Percentiles rank a stretch among this genome's conserved stretches.
Conservation (phyloP, 2,329 filamentous ascomycete species). For the Calonectria hawksworthii region DNA sequence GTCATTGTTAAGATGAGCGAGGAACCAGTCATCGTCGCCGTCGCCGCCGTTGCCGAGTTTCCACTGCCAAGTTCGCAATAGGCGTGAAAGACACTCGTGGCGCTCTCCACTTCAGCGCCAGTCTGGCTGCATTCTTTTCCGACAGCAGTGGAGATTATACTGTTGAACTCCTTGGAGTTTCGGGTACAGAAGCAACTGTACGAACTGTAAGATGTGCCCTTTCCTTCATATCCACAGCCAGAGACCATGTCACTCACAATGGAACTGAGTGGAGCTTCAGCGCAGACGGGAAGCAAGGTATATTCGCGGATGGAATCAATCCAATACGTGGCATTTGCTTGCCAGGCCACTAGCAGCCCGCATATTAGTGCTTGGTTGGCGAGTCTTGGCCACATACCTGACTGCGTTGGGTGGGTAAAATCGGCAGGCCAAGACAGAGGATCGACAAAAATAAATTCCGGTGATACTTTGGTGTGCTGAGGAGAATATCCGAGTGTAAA, state of each 20-base stretch:
- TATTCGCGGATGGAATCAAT: not conserved
- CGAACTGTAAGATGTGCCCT: not conserved
- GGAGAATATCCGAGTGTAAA: not conserved
- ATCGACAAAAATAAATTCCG: not conserved
- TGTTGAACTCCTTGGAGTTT: not conserved
- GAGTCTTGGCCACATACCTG: not conserved
- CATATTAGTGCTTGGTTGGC: not conserved
- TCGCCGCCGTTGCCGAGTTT: not conserved
- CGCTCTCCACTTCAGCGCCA: not conserved
- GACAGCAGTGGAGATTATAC: not conserved
- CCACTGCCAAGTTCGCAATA: not conserved
- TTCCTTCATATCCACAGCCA: not conserved
- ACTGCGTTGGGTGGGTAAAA: not conserved
- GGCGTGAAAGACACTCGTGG: not conserved
- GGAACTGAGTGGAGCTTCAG: not conserved
- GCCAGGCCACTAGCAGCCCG: not conserved
- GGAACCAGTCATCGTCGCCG: not conserved
- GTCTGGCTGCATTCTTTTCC: not conserved
- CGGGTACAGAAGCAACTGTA: not conserved
- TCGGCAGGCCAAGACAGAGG: not conserved
- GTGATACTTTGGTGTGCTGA: not conserved
- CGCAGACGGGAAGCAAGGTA: not conserved
- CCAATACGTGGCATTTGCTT: not conserved
- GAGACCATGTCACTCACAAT: not conserved
- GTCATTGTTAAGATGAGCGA: no score